A percentile compares a stretch with the other conserved stretches of the same genome.
phyloP scores from a whole-genome alignment of 352 stramenopile species.

The Globisporangium nodosum region DNA sequence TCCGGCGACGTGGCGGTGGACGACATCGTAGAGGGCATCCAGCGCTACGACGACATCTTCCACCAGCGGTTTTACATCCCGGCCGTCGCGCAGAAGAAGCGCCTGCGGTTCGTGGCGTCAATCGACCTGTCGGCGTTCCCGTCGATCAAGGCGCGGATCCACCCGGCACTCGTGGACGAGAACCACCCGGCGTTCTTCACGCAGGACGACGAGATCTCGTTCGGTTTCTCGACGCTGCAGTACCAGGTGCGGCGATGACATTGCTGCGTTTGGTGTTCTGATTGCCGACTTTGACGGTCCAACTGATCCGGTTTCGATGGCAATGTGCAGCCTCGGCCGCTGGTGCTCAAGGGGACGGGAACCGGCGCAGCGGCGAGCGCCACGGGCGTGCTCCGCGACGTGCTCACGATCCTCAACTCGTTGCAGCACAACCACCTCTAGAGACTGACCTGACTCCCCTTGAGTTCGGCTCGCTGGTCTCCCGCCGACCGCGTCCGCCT shows the following conservation, averaged over 20 bases:
- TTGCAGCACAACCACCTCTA: slow-evolving; percentile 45
- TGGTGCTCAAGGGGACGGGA: slow-evolving; percentile 68
- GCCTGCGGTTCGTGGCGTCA: slow-evolving; percentile 62
- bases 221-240: slow-evolving; percentile 66
- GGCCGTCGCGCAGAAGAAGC: slow-evolving; percentile 35
- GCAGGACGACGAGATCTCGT: slow-evolving; percentile 69
- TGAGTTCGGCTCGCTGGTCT: not conserved
- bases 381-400: slow-evolving; percentile 67
- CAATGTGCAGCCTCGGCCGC: slow-evolving; percentile 28
- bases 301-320: not conserved
- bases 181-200: slow-evolving; percentile 53
- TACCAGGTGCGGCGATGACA: slow-evolving; percentile 26
- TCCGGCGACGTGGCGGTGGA: slow-evolving; percentile 36
- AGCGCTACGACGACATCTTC: slow-evolving; percentile 55
- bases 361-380: slow-evolving; percentile 54
- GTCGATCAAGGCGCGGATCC: slow-evolving; percentile 40
- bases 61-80: slow-evolving; percentile 43
- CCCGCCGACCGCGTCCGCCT: not conserved
- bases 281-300: not conserved
- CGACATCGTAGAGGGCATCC: slow-evolving; percentile 39
- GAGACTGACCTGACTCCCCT: not conserved
- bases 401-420: slow-evolving; percentile 68
- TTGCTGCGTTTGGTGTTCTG: no score
- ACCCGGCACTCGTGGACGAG: slow-evolving; percentile 50
- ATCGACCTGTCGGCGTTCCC: slow-evolving; percentile 53